These are phyloP conservation scores for Apiotrichum laibachii DNA, from an alignment of 1,284 basidiomycete genomes.

Conservation along the genomic window DNA sequence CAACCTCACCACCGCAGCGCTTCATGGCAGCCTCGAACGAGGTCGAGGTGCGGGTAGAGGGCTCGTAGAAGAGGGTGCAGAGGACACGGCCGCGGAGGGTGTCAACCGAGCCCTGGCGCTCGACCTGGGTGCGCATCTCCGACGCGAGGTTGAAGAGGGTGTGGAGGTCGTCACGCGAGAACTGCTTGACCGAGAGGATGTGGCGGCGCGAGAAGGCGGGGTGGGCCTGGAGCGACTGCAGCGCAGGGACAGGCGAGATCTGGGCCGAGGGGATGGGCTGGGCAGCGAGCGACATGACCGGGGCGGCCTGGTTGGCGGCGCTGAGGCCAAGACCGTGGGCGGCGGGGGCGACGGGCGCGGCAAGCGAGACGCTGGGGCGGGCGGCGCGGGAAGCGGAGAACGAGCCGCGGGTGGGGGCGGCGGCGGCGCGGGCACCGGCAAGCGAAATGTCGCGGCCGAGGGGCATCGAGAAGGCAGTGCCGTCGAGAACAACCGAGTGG, in stretches of 20 bases:
- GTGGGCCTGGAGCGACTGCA: conserved; percentile 58
- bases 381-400: conserved; percentile 37
- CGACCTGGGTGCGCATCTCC: conserved; percentile 94
- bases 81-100: conserved; percentile 88
- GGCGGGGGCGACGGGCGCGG: conserved; percentile 19
- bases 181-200: conserved; percentile 92
- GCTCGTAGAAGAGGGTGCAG: conserved; percentile 96
- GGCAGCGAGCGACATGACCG: conserved; percentile 45
- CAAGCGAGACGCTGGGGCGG: conserved; percentile 36
- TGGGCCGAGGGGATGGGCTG: conserved; percentile 14
- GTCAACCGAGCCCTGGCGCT: conserved; percentile 84
- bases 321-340: conserved; percentile 18
- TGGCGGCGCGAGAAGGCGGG: conserved; percentile 80
- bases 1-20: conserved; percentile 91
- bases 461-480: conserved; percentile 62
- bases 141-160: conserved; percentile 92
- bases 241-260: conserved; percentile 46
- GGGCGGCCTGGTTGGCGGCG: conserved; percentile 13
- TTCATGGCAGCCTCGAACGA: conserved; percentile 99
- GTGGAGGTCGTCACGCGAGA: conserved; percentile 85
- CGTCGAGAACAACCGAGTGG: conserved; percentile 90
- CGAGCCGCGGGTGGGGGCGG: conserved; percentile 32
- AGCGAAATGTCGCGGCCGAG: conserved; percentile 80
- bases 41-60: conserved; percentile 89
- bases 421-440: conserved; percentile 53